Conservation (phyloP, 805 yeast genomes). For the Metschnikowia lachancei region DNA sequence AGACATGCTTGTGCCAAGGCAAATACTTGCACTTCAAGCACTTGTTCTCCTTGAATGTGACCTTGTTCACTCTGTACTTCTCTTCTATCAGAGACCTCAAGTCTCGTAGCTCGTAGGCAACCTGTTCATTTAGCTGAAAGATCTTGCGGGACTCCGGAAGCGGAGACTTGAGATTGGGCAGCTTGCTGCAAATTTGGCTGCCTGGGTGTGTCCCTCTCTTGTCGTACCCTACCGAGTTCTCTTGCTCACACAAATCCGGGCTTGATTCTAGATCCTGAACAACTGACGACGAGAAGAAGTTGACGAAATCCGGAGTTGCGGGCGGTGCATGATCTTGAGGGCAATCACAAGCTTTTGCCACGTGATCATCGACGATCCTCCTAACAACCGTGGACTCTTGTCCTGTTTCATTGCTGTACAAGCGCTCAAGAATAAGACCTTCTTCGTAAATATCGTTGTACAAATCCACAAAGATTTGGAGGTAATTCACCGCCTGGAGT, state of each 20-base stretch:
- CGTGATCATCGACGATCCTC: slow-evolving; percentile 4
- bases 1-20: slow-evolving; percentile 18
- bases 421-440: slow-evolving; percentile 13
- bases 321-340: slow-evolving; percentile 9
- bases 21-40: slow-evolving; percentile 18
- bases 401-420: slow-evolving; percentile 8
- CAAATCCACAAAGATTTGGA: slow-evolving; percentile 18
- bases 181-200: slow-evolving; percentile 1
- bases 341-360: slow-evolving; percentile 8
- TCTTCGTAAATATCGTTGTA: slow-evolving; percentile 18
- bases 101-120: slow-evolving; percentile 16
- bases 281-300: slow-evolving; percentile 9
- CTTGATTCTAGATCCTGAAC: slow-evolving; percentile 1
- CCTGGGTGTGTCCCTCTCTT: neutral
- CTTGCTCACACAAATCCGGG: slow-evolving; percentile 3
- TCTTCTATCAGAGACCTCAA: slow-evolving; percentile 14
- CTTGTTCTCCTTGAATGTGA: slow-evolving; percentile 12
- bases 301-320: slow-evolving; percentile 16
- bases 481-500: slow-evolving; percentile 17
- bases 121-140: slow-evolving; percentile 16
- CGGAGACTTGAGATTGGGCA: slow-evolving; percentile 7
- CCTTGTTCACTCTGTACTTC: slow-evolving; percentile 10
- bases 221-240: neutral
- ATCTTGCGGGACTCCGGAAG: slow-evolving; percentile 12
- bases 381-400: slow-evolving; percentile 15